Evolutionary conservation across 352 stramenopile genomes (phyloP), one percentile per base, ranked within the genome.

Genomic region (Globisporangium orthogonon): DNA sequence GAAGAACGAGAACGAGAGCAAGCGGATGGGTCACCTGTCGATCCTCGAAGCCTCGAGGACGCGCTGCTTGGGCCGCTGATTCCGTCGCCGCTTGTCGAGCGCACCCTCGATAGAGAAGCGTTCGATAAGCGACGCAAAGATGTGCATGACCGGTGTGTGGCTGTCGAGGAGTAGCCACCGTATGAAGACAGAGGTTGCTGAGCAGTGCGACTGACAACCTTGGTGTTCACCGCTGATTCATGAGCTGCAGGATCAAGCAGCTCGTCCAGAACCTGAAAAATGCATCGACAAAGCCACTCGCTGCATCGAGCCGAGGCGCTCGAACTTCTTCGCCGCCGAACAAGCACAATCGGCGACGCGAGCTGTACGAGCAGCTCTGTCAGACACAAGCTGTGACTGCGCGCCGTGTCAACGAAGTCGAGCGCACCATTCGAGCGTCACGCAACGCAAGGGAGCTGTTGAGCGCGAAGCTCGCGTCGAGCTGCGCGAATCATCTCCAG

Each of bases 341-440:
- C 40, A 57, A 35, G 6, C 54, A 58, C 7, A 57, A 40, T 0
- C 61, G 55, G 3, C 63, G 78, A 5, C 66, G 70, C 0, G 70
- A 84, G 41, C 58, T 88, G 44, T 86, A 79, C 49, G 65, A 76
- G 0, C 45, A 69, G 33, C 58, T 88, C 11, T 49, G 76, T 28
- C 31, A 54, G n/a, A 58, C 82, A 28, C 75, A 73, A 2, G 15
- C 28, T 5, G 13, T 40, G 2, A 82, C 71, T 5, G 39, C 60
- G 1, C 52, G 66, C 7, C 65, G 65, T 2, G 35, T 85, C 2
- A 11, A 58, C 30, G 58, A 48, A 1, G 64, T 67, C 33, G 54
- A 69, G 2, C 52, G 52, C 18, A 50, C 41, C 33, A 54, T 58
- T 43, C 62, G 62, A 1, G 54, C 45, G 3, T 56, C 49, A 7